A percentile compares a stretch with the other conserved stretches of the same genome.
These are phyloP conservation scores for Capsicum pubescens DNA, from an alignment of 257 asterid species.

Conservation along the genomic window DNA sequence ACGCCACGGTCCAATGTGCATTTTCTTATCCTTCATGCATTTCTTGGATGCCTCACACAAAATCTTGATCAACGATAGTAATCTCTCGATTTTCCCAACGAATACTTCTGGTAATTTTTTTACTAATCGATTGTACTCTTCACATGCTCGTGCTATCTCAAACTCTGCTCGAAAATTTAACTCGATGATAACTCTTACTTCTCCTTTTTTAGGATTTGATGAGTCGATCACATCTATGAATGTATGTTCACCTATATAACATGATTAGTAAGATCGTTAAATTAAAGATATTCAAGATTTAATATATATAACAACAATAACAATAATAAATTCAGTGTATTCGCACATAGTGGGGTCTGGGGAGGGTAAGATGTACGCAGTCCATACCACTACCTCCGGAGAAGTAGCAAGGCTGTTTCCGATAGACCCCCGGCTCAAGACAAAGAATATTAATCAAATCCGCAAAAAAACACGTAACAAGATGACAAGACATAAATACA, in stretches of 20 bases:
- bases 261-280: background rate
- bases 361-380: too few species aligned
- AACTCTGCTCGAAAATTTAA: slow-evolving; percentile 69
- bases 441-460: too few species aligned
- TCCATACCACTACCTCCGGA: too few species aligned
- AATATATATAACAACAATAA: too few species aligned
- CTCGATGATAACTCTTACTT: slow-evolving; percentile 72
- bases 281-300: background rate
- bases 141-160: slow-evolving; percentile 83
- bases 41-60: slow-evolving; percentile 73
- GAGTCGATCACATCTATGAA: slow-evolving; percentile 76
- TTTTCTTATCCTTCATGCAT: slow-evolving; percentile 87
- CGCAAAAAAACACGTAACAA: too few species aligned
- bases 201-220: slow-evolving; percentile 62
- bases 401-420: too few species aligned
- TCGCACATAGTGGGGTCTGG: too few species aligned
- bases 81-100: slow-evolving; percentile 77
- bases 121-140: slow-evolving; percentile 68
- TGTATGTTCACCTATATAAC: slow-evolving; percentile 76
- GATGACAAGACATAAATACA: too few species aligned
- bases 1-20: slow-evolving; percentile 97
- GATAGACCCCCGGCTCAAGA: too few species aligned
- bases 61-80: slow-evolving; percentile 64
- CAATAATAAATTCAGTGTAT: too few species aligned
- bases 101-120: slow-evolving; percentile 64